These are phyloP conservation scores for Aureobasidium namibiae DNA, from an alignment of 2,329 filamentous ascomycete genomes.

Conservation along the genomic window DNA sequence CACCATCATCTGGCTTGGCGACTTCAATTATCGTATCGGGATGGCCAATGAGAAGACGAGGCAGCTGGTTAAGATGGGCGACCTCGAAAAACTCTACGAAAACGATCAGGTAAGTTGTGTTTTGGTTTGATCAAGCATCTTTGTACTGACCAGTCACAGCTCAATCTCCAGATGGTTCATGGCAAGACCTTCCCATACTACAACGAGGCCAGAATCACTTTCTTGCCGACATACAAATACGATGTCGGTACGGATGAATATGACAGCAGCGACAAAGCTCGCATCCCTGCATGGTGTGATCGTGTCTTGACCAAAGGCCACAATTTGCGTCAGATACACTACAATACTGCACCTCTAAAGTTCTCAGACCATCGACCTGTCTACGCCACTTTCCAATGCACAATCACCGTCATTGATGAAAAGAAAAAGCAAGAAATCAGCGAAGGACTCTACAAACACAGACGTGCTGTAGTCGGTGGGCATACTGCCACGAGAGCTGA, in stretches of 20 bases:
- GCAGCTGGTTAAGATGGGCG: slow-evolving; percentile 60
- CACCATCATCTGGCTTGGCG: slow-evolving; percentile 87
- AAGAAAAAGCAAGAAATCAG: slow-evolving; percentile 62
- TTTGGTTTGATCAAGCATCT: too few relatives aligned
- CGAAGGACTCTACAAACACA: slow-evolving; percentile 61
- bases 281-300: slow-evolving; percentile 96
- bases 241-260: slow-evolving; percentile 82
- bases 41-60: slow-evolving; percentile 70
- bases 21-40: slow-evolving; percentile 97
- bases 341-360: slow-evolving; percentile 69
- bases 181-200: slow-evolving; percentile 86
- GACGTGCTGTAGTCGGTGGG: slow-evolving; percentile 58
- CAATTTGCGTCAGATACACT: slow-evolving; percentile 74
- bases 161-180: slow-evolving; percentile 94
- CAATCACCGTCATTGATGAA: slow-evolving; percentile 74
- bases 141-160: slow-evolving; percentile 26
- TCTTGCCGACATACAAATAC: slow-evolving; percentile 92
- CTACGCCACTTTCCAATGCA: slow-evolving; percentile 79
- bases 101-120: slow-evolving; percentile 60
- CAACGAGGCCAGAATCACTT: slow-evolving; percentile 78
- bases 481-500: slow-evolving; percentile 48
- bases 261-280: slow-evolving; percentile 88
- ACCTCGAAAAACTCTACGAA: slow-evolving; percentile 74
- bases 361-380: slow-evolving; percentile 98
- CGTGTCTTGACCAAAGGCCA: slow-evolving; percentile 79